Evolutionary conservation across 2,329 filamentous ascomycete species (phyloP).

Genomic region (Xylariaceae sp.): DNA sequence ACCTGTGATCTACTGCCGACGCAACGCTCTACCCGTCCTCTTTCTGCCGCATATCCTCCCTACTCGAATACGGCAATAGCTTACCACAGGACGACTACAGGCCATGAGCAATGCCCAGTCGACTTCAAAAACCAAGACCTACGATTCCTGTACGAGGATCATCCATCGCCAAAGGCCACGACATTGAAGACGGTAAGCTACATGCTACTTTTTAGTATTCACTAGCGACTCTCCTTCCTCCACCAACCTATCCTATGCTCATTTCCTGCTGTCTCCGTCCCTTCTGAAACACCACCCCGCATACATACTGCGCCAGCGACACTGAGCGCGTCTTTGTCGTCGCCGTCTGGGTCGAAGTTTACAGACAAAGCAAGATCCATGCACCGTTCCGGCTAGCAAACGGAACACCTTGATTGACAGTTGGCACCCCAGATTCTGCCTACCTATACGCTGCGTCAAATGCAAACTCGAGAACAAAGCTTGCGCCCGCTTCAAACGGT

Average conservation of each 20-base stretch:
- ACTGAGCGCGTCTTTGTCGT: conserved; percentile 6
- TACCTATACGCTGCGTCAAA: conserved; percentile 17
- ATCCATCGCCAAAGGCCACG: conserved; percentile 2
- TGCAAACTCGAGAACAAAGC: conserved; percentile 16
- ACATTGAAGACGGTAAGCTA: conserved; percentile 24
- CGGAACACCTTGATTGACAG: conserved; percentile 7
- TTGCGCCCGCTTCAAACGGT: conserved; percentile 16
- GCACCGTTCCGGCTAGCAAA: conserved; percentile 5
- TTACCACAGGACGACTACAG: not conserved
- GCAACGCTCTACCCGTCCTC: no score
- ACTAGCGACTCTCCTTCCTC: no score
- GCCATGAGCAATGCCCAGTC: conserved; percentile 27
- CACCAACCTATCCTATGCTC: no score
- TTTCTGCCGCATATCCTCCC: no score
- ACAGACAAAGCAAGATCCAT: conserved; percentile 14
- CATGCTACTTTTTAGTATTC: conserved; percentile 6
- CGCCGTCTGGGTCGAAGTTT: not conserved
- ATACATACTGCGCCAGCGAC: not conserved
- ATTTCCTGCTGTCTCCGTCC: not conserved
- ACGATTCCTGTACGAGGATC: conserved; percentile 9
- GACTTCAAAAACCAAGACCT: conserved; percentile 23
- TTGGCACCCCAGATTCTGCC: conserved; percentile 18
- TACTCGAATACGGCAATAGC: no score
- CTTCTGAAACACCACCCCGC: conserved; percentile 2
- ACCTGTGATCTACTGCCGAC: no score